A percentile compares a stretch with the other conserved stretches of the same genome.
phyloP scores from a whole-genome alignment of 169 alveolate species.

The Amoebophrya sp. region DNA sequence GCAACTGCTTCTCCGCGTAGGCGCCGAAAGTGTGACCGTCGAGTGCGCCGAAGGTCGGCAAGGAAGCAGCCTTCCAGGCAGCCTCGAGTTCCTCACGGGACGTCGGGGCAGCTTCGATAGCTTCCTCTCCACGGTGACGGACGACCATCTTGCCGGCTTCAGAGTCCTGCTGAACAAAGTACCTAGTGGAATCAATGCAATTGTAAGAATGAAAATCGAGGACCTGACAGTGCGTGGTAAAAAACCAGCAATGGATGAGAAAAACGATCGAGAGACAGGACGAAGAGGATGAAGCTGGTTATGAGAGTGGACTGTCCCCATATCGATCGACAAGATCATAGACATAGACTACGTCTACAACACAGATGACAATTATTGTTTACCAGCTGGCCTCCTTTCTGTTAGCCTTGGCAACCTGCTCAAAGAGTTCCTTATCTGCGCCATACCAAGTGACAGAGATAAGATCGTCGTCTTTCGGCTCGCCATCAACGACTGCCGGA shows the following conservation, averaged over 20 bases:
- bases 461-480: neutral
- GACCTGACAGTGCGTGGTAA: slow-evolving; percentile 30
- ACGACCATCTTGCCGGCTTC: neutral
- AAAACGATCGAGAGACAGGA: slow-evolving; percentile 20
- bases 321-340: neutral
- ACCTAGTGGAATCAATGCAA: slow-evolving; percentile 32
- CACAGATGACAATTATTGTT: neutral
- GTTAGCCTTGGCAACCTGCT: neutral
- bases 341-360: neutral
- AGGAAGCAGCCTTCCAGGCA: neutral
- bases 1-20: neutral
- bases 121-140: neutral
- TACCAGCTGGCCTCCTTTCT: neutral
- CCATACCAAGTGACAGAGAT: neutral
- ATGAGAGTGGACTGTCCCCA: neutral
- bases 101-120: neutral
- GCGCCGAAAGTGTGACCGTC: neutral
- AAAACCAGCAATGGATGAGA: slow-evolving; percentile 28
- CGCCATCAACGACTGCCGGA: neutral
- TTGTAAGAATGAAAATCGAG: slow-evolving; percentile 36
- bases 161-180: neutral
- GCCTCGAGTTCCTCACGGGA: neutral
- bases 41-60: neutral
- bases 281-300: neutral
- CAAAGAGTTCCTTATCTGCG: neutral